Base-by-base conservation (phyloP, 2,329 filamentous ascomycete species). In the Sporothrix euskadiensis region DNA sequence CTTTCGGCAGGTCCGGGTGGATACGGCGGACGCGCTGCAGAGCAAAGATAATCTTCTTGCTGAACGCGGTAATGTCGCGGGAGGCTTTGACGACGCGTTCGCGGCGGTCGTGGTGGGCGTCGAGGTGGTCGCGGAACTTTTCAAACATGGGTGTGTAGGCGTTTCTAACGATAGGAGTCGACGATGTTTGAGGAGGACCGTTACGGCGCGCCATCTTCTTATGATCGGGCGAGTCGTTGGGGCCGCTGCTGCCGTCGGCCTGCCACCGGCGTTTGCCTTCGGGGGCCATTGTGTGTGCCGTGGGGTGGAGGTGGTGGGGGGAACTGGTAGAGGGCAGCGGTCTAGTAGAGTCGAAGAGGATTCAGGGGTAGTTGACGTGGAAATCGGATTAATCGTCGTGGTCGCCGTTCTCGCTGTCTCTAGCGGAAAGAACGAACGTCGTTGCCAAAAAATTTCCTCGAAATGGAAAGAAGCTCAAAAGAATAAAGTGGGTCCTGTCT, bases 1-100 rank as follows among this genome's bases (percentile, higher is more conserved):
- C 86, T 47, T 85, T 80, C 0, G 94, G 93, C 30, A 97, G 84
- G 14, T 88, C 83, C 74, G 87, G 82, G 75, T 88, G 87, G 66
- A 90, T 84, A 54, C 84, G 84, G 76, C 91, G 91, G 73, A 92
- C 88, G 79, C 93, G 88, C 82, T 96, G 93, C n/a, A 96, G 83
- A 0, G 92, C 88, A 81, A 96, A 96, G 77, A 96, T 96, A 74
- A 98, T 97, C 84, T 98, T 99, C 86, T 99, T 99, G 83, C 94
- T 97, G 71, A 94, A 85, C 0, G 94, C 94, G 7, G 96, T 99
- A 74, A 99, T 92, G 81, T 99, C 96, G 75, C 95, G 87, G 9
- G 93, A 97, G 1, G 91, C 91, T 84, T 98, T 99, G 79, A 97
- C 92, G 77, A 97, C 90, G 71, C 92, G 89, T 83, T 98, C 94